A percentile compares a stretch with the other conserved stretches of the same genome.
phyloP scores from a whole-genome alignment of 371 early-diverging fungal species.

The Entomophthora muscae region DNA sequence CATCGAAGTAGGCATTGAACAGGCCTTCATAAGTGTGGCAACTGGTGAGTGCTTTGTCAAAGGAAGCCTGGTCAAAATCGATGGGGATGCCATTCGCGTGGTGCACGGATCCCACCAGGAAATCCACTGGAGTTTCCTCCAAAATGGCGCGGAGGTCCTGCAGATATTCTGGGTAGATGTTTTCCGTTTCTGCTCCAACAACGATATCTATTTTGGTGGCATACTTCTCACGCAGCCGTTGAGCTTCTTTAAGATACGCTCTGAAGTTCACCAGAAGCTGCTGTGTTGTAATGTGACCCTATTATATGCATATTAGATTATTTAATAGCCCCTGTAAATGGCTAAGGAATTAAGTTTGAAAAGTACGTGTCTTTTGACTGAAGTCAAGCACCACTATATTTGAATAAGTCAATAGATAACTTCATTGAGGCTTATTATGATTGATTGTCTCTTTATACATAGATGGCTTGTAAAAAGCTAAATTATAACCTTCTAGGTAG shows the following conservation, averaged over 20 bases:
- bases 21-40: constrained; percentile 17
- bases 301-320: too few species aligned
- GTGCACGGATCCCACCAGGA: constrained; percentile 88
- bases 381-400: too few species aligned
- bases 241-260: constrained; percentile 47
- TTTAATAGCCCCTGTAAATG: too few species aligned
- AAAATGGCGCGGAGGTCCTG: constrained; percentile 11
- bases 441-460: too few species aligned
- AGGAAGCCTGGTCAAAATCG: constrained; percentile 54
- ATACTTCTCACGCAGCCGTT: constrained; percentile 39
- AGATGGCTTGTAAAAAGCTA: too few species aligned
- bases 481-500: too few species aligned
- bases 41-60: constrained; percentile 23
- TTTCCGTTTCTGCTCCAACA: constrained; percentile 84
- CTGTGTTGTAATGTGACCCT: not conserved
- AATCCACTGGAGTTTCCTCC: constrained; percentile 27
- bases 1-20: constrained; percentile 71
- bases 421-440: too few species aligned
- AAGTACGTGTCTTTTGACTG: too few species aligned
- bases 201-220: constrained; percentile 39
- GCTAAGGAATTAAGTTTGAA: too few species aligned
- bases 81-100: constrained; percentile 64
- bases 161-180: constrained; percentile 26
- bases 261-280: constrained; percentile 21
- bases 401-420: too few species aligned